Evolutionary conservation across 768 basidiomycete genomes (phyloP), one percentile per base, ranked within the genome.

Genomic region (Agaricus sinodeliciosus): DNA sequence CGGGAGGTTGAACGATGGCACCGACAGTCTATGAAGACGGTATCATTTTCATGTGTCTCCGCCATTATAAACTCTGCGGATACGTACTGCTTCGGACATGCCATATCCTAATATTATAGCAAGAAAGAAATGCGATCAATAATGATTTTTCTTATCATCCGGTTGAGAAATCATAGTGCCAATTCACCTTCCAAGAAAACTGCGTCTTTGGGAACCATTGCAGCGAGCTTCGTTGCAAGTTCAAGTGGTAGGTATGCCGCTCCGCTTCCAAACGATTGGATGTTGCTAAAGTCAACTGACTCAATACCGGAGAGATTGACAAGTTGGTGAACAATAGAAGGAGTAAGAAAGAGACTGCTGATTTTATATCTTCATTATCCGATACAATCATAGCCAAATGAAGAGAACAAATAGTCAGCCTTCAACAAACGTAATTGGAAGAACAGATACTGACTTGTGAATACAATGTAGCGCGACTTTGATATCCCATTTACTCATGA

Each of bases 181-280:
- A n/a, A n/a, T 69, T 11, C 43, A 82, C 82, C 82, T 72, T 80
- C 77, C 0, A 54, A 43, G 3, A 78, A 60, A 0, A 60, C 55
- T 0, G 64, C 61, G 5, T 70, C 67, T 16, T 60, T 52, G 0
- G 74, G 67, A 11, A 74, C 51, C 3, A 78, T 42, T 43, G 61
- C 43, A 22, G 57, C 39, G 15, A 84, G 61, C 48, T 72, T 73
- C 15, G 64, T 62, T 0, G 66, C 66, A 6, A 88, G 69, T 18
- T 77, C 70, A 1, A 75, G 73, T 0, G 87, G 82, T n/a, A 87
- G 75, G 59, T 85, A 80, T 2, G 87, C 84, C 0, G 82, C 87
- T 2, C 85, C 86, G 51, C 73, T 75, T 12, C 60, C 65, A 26
- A 82, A 55, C 6, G 31, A 0, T 6, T 66, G 61, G 1, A 88